phyloP scores from a whole-genome alignment of 331 rosid species.

The Erythrophleum ivorense region DNA sequence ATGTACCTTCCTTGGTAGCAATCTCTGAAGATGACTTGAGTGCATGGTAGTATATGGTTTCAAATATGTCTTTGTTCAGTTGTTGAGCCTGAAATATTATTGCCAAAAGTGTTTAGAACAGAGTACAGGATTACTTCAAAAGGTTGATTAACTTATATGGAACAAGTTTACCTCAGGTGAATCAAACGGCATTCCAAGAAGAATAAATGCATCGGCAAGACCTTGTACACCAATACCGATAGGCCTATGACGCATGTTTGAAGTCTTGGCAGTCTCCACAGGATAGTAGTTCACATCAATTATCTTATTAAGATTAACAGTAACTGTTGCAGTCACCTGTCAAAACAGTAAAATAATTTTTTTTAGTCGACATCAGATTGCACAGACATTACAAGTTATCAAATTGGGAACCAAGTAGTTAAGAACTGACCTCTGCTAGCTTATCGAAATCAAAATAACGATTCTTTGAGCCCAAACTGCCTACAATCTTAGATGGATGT shows the following conservation, averaged over 20 bases:
- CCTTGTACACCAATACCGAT: slow-evolving; percentile 97
- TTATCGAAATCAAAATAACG: slow-evolving; percentile 89
- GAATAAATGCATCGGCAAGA: slow-evolving; percentile 88
- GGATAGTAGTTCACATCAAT: slow-evolving; percentile 93
- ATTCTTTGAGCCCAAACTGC: slow-evolving; percentile 70
- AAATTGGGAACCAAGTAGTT: no score
- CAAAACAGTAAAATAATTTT: no score
- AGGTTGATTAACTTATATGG: no score
- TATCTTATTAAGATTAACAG: slow-evolving; percentile 80
- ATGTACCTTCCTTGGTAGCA: slow-evolving; percentile 81
- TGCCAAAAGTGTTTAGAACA: no score
- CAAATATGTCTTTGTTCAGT: slow-evolving; percentile 87
- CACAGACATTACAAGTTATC: no score
- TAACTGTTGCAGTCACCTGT: slow-evolving; percentile 69
- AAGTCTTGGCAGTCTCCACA: slow-evolving; percentile 72
- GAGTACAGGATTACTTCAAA: no score
- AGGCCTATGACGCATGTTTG: slow-evolving; percentile 86
- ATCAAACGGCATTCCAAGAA: slow-evolving; percentile 91
- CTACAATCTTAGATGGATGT: slow-evolving; percentile 88
- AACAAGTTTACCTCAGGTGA: slow-evolving; percentile 73
- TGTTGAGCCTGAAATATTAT: slow-evolving; percentile 86
- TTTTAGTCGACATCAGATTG: no score
- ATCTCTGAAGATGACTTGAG: slow-evolving; percentile 73
- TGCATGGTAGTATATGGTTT: slow-evolving; percentile 85
- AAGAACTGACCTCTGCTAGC: slow-evolving; percentile 85